These are phyloP conservation scores for Mortierella sp. DNA, from an alignment of 371 early-diverging fungal species.

Conservation along the genomic window DNA sequence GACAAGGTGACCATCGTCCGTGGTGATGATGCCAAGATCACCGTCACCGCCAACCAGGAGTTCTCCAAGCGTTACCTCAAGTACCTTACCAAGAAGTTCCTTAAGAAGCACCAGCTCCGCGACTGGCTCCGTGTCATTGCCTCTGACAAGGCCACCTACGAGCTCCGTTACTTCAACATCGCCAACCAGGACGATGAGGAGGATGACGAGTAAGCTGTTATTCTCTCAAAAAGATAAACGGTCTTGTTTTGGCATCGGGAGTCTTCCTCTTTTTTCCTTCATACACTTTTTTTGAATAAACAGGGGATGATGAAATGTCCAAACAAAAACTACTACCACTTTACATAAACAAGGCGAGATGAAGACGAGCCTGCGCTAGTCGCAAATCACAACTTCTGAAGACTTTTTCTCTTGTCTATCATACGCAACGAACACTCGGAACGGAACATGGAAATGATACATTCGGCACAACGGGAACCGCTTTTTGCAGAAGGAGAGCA, in stretches of 20 bases:
- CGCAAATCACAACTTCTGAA: constrained; percentile 71
- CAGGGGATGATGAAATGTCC: too few species aligned
- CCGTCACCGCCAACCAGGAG: constrained; percentile 80
- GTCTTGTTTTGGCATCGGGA: too few species aligned
- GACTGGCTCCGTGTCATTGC: constrained; percentile 99
- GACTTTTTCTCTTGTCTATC: constrained; percentile 32
- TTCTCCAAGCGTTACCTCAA: constrained; percentile 99
- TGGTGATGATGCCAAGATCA: constrained; percentile 78
- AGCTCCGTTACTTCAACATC: constrained; percentile 97
- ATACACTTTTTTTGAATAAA: too few species aligned
- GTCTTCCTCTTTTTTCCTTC: too few species aligned
- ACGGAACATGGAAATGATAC: background rate
- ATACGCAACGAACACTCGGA: background rate
- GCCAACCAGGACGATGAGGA: constrained; percentile 88
- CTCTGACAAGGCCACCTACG: constrained; percentile 90
- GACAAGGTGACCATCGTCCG: constrained; percentile 89
- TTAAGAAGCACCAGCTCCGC: constrained; percentile 98
- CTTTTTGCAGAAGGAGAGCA: too few species aligned
- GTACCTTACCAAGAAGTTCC: constrained; percentile 99
- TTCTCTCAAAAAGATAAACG: constrained; percentile 22
- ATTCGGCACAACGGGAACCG: too few species aligned
- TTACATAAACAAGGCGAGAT: constrained; percentile 63
- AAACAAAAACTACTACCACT: too few species aligned
- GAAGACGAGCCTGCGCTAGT: constrained; percentile 74
- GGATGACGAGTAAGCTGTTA: constrained; percentile 69